phyloP scores from a whole-genome alignment of 2,329 filamentous ascomycete species.

The Zymoseptoria crescenta region DNA sequence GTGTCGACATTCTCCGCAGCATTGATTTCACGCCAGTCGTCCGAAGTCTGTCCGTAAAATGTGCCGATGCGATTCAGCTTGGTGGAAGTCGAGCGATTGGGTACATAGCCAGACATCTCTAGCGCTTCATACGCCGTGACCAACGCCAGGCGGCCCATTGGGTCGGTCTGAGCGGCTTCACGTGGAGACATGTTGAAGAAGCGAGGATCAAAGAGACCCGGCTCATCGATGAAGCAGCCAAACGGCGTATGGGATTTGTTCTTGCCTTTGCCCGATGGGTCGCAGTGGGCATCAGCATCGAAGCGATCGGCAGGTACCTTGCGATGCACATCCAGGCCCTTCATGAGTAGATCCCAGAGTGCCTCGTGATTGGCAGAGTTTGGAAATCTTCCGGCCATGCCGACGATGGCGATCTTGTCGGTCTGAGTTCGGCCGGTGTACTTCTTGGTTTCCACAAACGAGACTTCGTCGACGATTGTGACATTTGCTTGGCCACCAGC shows the following conservation, averaged over 20 bases:
- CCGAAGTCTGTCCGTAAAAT: conserved; percentile 67
- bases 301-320: conserved; percentile 64
- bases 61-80: conserved; percentile 59
- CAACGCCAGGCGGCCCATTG: conserved; percentile 69
- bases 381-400: conserved; percentile 71
- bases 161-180: conserved; percentile 72
- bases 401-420: conserved; percentile 76
- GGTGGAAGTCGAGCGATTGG: conserved; percentile 62
- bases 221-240: conserved; percentile 68
- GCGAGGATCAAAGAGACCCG: conserved; percentile 69
- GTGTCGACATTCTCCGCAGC: conserved; percentile 63
- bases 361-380: conserved; percentile 62
- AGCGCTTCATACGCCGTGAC: conserved; percentile 74
- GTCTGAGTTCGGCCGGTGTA: conserved; percentile 42
- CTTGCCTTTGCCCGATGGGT: conserved; percentile 62
- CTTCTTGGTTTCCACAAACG: conserved; percentile 33
- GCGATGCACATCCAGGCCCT: conserved; percentile 66
- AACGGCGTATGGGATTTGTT: conserved; percentile 72
- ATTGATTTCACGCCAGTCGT: conserved; percentile 72
- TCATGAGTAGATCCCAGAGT: conserved; percentile 67
- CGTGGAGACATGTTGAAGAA: conserved; percentile 85
- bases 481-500: conserved; percentile 41
- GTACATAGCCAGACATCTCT: conserved; percentile 71
- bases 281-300: conserved; percentile 61
- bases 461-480: conserved; percentile 37